phyloP scores from a whole-genome alignment of 345 rosid species.

The Populus euphratica region DNA sequence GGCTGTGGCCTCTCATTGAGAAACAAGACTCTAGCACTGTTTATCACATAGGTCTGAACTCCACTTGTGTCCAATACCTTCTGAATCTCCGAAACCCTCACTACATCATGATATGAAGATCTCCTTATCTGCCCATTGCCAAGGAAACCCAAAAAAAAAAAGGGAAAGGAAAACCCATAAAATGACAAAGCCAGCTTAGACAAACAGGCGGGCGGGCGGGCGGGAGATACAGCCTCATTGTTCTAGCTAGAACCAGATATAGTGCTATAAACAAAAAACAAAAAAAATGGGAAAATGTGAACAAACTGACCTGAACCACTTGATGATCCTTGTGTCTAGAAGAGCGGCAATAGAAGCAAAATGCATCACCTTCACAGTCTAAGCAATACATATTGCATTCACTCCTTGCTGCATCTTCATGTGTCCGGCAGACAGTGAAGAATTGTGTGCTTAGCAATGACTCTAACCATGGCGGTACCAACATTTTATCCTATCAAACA shows the following conservation, averaged over 20 bases:
- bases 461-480: conserved; percentile 80
- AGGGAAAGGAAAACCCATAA: neutral
- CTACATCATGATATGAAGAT: conserved; percentile 94
- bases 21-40: conserved; percentile 77
- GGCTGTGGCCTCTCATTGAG: conserved; percentile 85
- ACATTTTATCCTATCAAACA: conserved; percentile 37
- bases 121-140: conserved; percentile 55
- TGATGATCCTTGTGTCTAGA: conserved; percentile 72
- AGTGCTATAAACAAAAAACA: neutral
- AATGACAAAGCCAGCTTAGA: neutral
- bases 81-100: conserved; percentile 77
- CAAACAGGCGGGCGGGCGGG: no score
- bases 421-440: conserved; percentile 58
- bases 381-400: conserved; percentile 90
- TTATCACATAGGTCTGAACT: conserved; percentile 86
- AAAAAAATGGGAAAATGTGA: neutral
- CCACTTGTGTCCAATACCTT: conserved; percentile 67
- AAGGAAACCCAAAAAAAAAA: neutral
- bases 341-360: conserved; percentile 83
- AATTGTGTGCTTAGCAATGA: conserved; percentile 53
- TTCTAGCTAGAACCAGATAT: neutral
- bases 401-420: conserved; percentile 55
- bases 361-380: conserved; percentile 57
- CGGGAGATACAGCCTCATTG: neutral
- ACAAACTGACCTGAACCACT: conserved; percentile 57